Evolutionary conservation across 2,329 filamentous ascomycete genomes (phyloP), one percentile per base, ranked within the genome.

Genomic region (Diaporthe nobilis): DNA sequence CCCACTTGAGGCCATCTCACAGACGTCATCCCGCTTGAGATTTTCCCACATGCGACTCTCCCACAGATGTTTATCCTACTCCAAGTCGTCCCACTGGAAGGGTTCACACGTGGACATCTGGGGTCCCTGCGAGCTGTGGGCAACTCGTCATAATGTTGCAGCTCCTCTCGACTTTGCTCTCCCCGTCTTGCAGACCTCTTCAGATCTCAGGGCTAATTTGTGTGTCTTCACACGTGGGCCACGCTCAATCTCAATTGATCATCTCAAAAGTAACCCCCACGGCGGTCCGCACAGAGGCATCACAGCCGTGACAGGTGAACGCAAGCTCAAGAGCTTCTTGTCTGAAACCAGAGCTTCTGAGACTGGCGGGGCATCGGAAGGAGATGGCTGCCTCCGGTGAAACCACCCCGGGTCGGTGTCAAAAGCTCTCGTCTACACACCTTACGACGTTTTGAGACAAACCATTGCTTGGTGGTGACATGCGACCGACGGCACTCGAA

Each of bases 311-410:
- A 68, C 47, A 53, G 31, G 22, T 53, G 65, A 10, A 31, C 25
- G 65, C 28, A 68, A 68, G 65, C 65, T 68, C 65, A 6, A 25
- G 65, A 68, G 65, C 65, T 68, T 68, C 31, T 68, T 53, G 47
- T 42, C 31, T 68, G 65, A 68, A 47, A 42, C 65, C 65, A 53
- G 65, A 68, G 65, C 65, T 68, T 53, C 65, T 53, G 65, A 68
- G 65, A 68, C 47, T 39, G 34, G 63, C 31, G 34, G 31, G 47
- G 22, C 47, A 9, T 68, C 65, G 65, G 65, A 53, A 39, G 65
- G 47, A 68, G 47, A 34, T 53, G 65, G 65, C 65, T 68, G 65
- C 65, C 65, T 68, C 47, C 65, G 31, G 65, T 68, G 65, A 53
- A 68, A 68, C 65, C 47, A 42, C 15, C 13, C 47, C 31, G 65